These are phyloP conservation scores for Melaleuca quinquenervia DNA, from an alignment of 345 rosid species.

Conservation along the genomic window DNA sequence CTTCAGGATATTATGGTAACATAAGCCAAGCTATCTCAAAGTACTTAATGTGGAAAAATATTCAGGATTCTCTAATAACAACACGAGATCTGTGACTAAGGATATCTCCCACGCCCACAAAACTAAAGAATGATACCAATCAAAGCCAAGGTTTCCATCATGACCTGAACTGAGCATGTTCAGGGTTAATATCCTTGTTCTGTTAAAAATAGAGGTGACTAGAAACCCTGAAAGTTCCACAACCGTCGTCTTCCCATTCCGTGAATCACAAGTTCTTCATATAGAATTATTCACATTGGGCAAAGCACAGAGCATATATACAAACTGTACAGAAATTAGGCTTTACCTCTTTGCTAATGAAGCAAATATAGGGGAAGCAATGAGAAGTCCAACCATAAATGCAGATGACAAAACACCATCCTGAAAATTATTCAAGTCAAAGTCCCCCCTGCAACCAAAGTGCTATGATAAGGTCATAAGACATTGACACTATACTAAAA, in stretches of 20 bases:
- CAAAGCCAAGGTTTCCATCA: not conserved
- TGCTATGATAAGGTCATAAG: not conserved
- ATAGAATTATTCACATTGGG: not conserved
- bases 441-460: slow-evolving; percentile 60
- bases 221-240: not conserved
- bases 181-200: not conserved
- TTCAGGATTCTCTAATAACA: not conserved
- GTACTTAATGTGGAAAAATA: not conserved
- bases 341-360: slow-evolving; percentile 69
- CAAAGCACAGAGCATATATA: not conserved
- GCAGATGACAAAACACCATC: slow-evolving; percentile 96
- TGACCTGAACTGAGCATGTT: not conserved
- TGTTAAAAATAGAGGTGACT: not conserved
- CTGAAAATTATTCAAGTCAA: slow-evolving; percentile 61
- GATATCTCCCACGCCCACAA: not conserved
- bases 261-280: not conserved
- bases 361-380: slow-evolving; percentile 91
- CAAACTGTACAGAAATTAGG: not conserved
- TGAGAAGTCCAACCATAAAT: slow-evolving; percentile 96
- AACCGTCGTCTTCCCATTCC: not conserved
- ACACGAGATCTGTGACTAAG: not conserved
- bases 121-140: not conserved
- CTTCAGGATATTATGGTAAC: not conserved
- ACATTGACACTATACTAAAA: not conserved
- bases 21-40: not conserved